Percentiles rank a stretch among this genome's conserved stretches.
Conservation (phyloP, 345 rosid species). For the Carallia brachiata region DNA sequence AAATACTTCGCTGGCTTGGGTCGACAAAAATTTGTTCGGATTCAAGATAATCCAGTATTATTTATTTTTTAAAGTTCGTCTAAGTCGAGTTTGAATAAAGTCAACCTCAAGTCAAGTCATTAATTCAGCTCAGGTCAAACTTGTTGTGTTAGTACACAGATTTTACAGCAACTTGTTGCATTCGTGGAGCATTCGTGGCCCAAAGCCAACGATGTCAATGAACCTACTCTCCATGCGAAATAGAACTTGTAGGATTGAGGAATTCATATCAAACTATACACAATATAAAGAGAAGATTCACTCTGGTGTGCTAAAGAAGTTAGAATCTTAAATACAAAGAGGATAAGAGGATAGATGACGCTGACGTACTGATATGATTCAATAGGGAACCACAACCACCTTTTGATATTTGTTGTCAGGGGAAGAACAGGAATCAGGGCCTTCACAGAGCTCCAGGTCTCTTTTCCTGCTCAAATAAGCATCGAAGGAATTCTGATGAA, state of each 20-base stretch:
- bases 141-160: too few relatives aligned
- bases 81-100: too few relatives aligned
- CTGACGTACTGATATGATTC: neutral
- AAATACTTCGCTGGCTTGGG: too few relatives aligned
- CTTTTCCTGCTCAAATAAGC: slow-evolving; percentile 37
- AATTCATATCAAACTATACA: neutral
- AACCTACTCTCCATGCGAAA: slow-evolving; percentile 28
- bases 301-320: slow-evolving; percentile 23
- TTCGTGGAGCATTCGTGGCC: slow-evolving; percentile 5
- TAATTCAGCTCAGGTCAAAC: too few relatives aligned
- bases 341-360: slow-evolving; percentile 14
- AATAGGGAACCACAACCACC: slow-evolving; percentile 26
- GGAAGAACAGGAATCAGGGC: slow-evolving; percentile 25
- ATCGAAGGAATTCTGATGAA: slow-evolving; percentile 33
- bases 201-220: slow-evolving; percentile 14
- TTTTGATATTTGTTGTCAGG: slow-evolving; percentile 29
- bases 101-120: too few relatives aligned
- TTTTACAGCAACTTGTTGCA: too few relatives aligned
- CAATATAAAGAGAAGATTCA: slow-evolving; percentile 10
- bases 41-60: too few relatives aligned
- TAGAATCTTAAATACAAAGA: slow-evolving; percentile 23
- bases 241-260: neutral
- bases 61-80: too few relatives aligned
- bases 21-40: too few relatives aligned
- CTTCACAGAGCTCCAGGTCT: slow-evolving; percentile 24